Percentiles rank a stretch among this genome's conserved stretches.
Evolutionary conservation across 495 filamentous ascomycete species (phyloP).

Genomic region (Ascobolus immersus): DNA sequence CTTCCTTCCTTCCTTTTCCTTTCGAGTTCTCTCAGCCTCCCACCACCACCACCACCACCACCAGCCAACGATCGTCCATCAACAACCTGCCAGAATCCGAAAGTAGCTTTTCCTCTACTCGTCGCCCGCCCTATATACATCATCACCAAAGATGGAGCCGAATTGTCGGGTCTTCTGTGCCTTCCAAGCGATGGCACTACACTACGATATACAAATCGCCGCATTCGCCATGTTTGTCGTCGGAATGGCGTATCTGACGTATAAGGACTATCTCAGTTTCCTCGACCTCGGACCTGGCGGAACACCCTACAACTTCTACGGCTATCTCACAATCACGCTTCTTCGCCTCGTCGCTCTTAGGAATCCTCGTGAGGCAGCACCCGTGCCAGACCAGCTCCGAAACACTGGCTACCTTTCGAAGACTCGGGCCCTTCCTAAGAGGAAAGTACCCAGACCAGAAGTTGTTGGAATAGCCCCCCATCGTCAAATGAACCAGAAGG

Average conservation of each 20-base stretch:
- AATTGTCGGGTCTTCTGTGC: constrained; percentile 22
- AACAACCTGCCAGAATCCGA: no score
- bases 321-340: constrained; percentile 44
- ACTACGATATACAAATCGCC: no score
- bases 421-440: constrained; percentile 26
- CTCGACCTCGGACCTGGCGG: constrained; percentile 56
- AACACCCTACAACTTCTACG: constrained; percentile 43
- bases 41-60: no score
- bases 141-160: constrained; percentile 20
- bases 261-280: constrained; percentile 54
- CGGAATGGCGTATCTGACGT: constrained; percentile 32
- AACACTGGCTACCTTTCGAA: constrained; percentile 22
- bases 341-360: constrained; percentile 32
- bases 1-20: no score
- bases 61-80: no score
- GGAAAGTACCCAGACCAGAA: constrained; percentile 33
- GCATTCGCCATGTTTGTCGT: constrained; percentile 25
- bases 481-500: constrained; percentile 42
- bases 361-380: constrained; percentile 24
- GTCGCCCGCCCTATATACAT: constrained; percentile 13
- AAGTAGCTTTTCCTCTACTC: constrained; percentile 8
- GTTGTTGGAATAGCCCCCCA: constrained; percentile 59
- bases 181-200: no score
- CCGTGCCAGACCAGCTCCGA: constrained; percentile 13
- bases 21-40: no score